Conservation (phyloP, 176 grass and related monocot genomes). For the Aegilops sharonensis region DNA sequence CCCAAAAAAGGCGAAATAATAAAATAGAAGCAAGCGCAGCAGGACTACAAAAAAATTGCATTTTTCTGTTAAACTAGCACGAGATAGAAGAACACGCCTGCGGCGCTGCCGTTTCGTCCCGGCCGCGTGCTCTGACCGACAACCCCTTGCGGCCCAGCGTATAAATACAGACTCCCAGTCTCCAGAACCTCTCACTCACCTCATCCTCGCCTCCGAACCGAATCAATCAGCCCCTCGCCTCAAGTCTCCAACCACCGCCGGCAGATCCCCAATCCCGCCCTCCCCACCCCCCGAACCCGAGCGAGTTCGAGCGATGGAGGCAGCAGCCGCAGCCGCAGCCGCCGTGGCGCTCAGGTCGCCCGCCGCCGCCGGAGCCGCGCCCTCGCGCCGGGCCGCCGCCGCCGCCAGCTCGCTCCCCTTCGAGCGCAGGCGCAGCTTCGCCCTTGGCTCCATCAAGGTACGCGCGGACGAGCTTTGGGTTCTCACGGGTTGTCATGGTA, state of each 20-base stretch:
- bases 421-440: slow-evolving; percentile 26
- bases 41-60: not conserved
- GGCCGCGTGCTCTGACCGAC: slow-evolving; percentile 33
- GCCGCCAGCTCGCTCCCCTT: slow-evolving; percentile 37
- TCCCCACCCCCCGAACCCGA: not conserved
- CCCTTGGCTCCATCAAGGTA: slow-evolving; percentile 64
- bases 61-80: slow-evolving; percentile 13
- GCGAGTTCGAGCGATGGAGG: slow-evolving; percentile 40
- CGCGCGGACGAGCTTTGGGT: not conserved
- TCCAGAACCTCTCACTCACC: not conserved
- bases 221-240: not conserved
- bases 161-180: not conserved
- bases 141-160: not conserved
- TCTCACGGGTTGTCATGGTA: too few species aligned
- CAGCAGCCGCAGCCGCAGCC: slow-evolving; percentile 32
- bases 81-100: slow-evolving; percentile 13
- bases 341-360: slow-evolving; percentile 61
- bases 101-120: not conserved
- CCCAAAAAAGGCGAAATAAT: not conserved
- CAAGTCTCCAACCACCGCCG: not conserved
- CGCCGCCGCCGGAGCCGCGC: slow-evolving; percentile 29
- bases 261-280: slow-evolving; percentile 23
- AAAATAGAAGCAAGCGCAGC: not conserved
- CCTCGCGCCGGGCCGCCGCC: slow-evolving; percentile 23
- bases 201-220: not conserved